Base-by-base conservation (phyloP, 169 alveolate genomes). In the Eimeria tenella region DNA sequence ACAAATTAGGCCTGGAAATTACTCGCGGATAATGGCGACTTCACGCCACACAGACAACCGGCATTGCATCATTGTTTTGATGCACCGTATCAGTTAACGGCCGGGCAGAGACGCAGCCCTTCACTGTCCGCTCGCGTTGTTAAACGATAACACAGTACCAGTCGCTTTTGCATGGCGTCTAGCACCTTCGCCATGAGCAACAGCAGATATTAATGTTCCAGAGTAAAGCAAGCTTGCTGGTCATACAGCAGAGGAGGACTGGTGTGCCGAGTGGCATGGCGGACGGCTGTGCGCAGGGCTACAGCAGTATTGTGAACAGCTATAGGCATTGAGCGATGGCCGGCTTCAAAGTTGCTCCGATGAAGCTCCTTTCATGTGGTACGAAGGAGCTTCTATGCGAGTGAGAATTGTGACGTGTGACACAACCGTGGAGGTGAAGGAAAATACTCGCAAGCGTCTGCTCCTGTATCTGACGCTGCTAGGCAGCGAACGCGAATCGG, bases 51-150 rank as follows among this genome's bases (percentile, higher is more conserved):
- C 62, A 60, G 70, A 77, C 58, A 60, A 82, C 73, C 90, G 90
- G 75, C 73, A 60, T 60, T 60, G 90, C 90, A 60, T 82, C 90
- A 56, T 31, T 60, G 77, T 58, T 68, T 82, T 82, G 90, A 42
- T 82, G 90, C 90, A 82, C 90, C 42, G 90, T 82, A 82, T 60
- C 52, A 75, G 75, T 60, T 82, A 82, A 8, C 25, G 13, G 90
- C 75, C 90, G 90, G 90, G 21, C 77, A 19, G 77, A 56, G 90
- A 82, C 77, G 90, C 75, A 82, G 55, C 90, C 49, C 71, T 82
- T 74, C 65, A 19, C 75, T 68, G 73, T 82, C 58, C 70, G 90
- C 90, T 56, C 58, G 77, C 77, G 90, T 56, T 19, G 90, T 68
- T 82, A 31, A 42, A 60, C 90, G 90, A 56, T 58, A 25, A 82